phyloP scores from a whole-genome alignment of 106 monocot species.

The Allium sativum region DNA sequence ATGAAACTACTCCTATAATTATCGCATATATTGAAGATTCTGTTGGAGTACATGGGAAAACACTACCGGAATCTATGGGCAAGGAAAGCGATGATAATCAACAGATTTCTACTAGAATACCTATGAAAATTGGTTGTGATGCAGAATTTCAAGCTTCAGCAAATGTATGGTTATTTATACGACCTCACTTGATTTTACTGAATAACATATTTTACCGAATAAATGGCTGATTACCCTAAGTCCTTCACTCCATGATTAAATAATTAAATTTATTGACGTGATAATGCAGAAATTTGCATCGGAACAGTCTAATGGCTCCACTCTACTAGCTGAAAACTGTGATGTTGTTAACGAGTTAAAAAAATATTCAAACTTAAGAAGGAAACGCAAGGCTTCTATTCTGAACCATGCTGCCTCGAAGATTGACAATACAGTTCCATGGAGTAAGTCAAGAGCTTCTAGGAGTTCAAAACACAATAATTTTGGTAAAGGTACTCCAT shows the following conservation, averaged over 20 bases:
- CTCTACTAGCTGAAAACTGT: constrained; percentile 3
- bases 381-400: neutral
- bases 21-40: constrained; percentile 10
- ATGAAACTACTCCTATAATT: neutral
- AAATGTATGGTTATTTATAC: constrained; percentile 14
- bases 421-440: constrained; percentile 3
- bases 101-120: constrained; percentile 5
- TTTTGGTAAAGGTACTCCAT: constrained; percentile 20
- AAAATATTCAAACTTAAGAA: constrained; percentile 8
- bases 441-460: constrained; percentile 4
- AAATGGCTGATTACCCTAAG: neutral
- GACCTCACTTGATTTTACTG: neutral
- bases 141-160: constrained; percentile 9
- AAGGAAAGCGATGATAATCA: constrained; percentile 3
- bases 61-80: constrained; percentile 15
- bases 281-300: constrained; percentile 11
- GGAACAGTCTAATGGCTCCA: constrained; percentile 22
- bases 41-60: constrained; percentile 18
- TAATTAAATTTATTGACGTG: constrained; percentile 1
- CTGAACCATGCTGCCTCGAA: constrained; percentile 2
- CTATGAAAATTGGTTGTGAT: constrained; percentile 6
- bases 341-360: neutral
- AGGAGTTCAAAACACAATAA: constrained; percentile 20
- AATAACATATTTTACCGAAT: neutral
- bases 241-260: neutral